Evolutionary conservation across 352 stramenopile genomes (phyloP).

Genomic region (Phytophthora parvispora): DNA sequence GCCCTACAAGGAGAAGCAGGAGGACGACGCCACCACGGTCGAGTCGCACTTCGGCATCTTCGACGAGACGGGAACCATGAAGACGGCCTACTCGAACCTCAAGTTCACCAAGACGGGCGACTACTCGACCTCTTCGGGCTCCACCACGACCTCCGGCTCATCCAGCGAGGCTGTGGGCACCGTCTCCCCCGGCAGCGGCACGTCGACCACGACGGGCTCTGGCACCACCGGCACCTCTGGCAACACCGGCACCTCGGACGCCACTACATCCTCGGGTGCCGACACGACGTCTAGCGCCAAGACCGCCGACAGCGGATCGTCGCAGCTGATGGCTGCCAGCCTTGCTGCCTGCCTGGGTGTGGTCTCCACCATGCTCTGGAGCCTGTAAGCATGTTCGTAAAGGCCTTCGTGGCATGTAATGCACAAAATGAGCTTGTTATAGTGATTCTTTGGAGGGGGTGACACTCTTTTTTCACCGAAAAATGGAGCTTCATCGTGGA

Average conservation of each 20-base stretch:
- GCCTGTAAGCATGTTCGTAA: conserved; percentile 38
- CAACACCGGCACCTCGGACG: conserved; percentile 16
- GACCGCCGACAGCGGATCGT: conserved; percentile 31
- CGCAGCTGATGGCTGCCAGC: conserved; percentile 40
- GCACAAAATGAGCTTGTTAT: conserved; percentile 12
- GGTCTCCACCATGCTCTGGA: conserved; percentile 47
- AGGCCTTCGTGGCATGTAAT: conserved; percentile 1
- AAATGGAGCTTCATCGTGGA: too few species aligned
- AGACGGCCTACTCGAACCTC: conserved; percentile 65
- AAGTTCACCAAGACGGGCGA: conserved; percentile 57
- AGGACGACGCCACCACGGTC: conserved; percentile 58
- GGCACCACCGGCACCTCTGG: conserved; percentile 26
- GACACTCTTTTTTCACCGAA: too few species aligned
- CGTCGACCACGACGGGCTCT: conserved; percentile 14
- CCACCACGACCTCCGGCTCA: background rate
- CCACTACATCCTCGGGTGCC: conserved; percentile 23
- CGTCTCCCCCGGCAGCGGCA: conserved; percentile 21
- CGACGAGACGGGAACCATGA: conserved; percentile 67
- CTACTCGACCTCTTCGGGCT: conserved; percentile 26
- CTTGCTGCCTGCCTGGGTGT: conserved; percentile 44
- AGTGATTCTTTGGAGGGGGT: background rate
- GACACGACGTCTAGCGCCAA: conserved; percentile 26
- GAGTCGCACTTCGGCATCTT: conserved; percentile 88
- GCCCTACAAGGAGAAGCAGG: conserved; percentile 76
- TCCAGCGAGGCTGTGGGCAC: conserved; percentile 26